Base-by-base conservation (phyloP, 495 filamentous ascomycete species). In the Xylaria scruposa region DNA sequence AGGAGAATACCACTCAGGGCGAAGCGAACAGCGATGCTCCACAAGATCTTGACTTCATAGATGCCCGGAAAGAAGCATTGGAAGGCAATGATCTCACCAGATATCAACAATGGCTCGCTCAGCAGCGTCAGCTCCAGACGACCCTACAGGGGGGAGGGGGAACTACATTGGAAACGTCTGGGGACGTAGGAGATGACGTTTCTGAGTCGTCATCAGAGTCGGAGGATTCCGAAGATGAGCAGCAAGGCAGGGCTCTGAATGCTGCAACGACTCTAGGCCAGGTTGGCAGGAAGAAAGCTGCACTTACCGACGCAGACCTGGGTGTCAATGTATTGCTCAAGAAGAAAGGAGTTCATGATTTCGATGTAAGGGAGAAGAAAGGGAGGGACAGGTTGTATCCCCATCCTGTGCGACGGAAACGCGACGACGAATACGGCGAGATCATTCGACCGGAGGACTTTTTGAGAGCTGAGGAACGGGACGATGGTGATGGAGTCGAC, bases 321-420 rank as follows among this genome's bases (percentile, higher is more conserved):
- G 96, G 96, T 7, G 89, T 98, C 72, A 97, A 95, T 76, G 87
- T 99, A 70, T 85, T 99, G 6, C 83, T 98, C n/a, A 92, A 95
- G 49, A 89, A 92, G 40, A 94, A 95, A 76, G 91, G 90, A 21
- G 88, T 97, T 21, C 93, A 94, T 78, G 96, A 99, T 79, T 99
- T 91, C 71, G 94, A 97, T 76, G 93, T 98, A 8, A 88, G 93
- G n/a, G 91, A 91, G 19, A 97, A 97, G 76, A 97, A 94, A 79
- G 97, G 96, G 24, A 87, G 94, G 42, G 97, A 99, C 75, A 90
- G 93, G 72, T 93, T 96, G 89, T 98, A 97, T 74, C 96, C 96
- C 0, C 91, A 94, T 60, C 90, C 95, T 19, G 89, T 93, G 46
- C 88, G 92, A 44, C 86, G 94, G 70, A 91, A 91, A 79, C 91